Base-by-base conservation (phyloP, 1,284 basidiomycete species). In the Fomitiporia mediterranea region DNA sequence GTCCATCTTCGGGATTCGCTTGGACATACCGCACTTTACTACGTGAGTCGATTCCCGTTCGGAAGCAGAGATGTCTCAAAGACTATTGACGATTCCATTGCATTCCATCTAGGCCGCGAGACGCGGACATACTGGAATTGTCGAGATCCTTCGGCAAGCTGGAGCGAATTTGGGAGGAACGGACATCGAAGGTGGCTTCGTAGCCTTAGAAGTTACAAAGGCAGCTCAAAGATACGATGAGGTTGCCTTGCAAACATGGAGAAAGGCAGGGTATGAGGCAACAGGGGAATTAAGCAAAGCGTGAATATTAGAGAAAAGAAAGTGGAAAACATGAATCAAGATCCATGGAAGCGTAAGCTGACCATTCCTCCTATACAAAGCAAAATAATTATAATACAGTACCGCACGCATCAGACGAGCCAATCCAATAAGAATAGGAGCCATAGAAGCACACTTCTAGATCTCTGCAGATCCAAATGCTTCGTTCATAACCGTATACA, bases 1-100 rank as follows among this genome's bases (percentile, higher is more conserved):
- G 93, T 97, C 8, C 94, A 96, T 69, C 73, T 88, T 7, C 78
- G 91, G 42, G 90, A 94, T 64, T 68, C 71, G 2, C 73, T 90
- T 39, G 91, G 89, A 0, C 92, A 94, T 65, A 93, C 92, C 13
- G 81, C 92, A 4, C 69, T 91, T 21, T 91, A 91, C 68, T 88
- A 91, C 69, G 88, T 86, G 62, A 62, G 81, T 67, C 19, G 35
- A 56, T 39, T 60, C 46, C 42, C 23, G 23, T 25, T 39, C 28
- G 27, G 11, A 19, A 15, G 9, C 38, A 44, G 25, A 19, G 38
- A 21, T 42, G 48, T 39, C 55, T 34, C 57, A 28, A 38, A 4
- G 1, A 43, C 3, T 25, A 25, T 53, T 51, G 28, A 43, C 17
- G 35, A 27, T 35, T 25, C 15, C 23, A 11, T 23, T 34, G 38